Conservation (phyloP, 2,329 filamentous ascomycete species). For the Cytospora leucostoma region DNA sequence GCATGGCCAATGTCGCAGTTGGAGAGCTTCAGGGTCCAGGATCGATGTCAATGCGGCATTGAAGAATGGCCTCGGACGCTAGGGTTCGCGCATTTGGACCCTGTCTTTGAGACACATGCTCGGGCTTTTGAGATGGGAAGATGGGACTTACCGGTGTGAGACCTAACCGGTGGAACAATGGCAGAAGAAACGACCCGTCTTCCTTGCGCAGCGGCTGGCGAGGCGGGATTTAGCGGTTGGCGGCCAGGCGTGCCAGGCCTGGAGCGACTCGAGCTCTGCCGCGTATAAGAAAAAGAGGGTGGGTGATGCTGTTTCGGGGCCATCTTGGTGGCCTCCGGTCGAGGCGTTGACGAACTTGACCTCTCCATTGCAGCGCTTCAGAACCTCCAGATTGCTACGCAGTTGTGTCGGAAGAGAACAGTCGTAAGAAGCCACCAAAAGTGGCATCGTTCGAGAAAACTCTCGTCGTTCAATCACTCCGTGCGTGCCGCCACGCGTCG, state of each 20-base stretch:
- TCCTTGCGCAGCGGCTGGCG: constrained; percentile 1
- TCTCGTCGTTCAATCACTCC: background rate
- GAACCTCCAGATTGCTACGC: background rate
- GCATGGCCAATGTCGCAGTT: background rate
- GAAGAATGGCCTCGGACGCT: constrained; percentile 8
- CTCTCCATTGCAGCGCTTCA: background rate
- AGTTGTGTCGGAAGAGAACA: background rate
- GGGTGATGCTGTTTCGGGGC: background rate
- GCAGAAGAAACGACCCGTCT: constrained; percentile 16
- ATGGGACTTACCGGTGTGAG: constrained; percentile 18
- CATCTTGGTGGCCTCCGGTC: background rate
- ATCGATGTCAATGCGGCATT: background rate
- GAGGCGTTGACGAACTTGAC: background rate
- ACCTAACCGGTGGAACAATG: constrained; percentile 4
- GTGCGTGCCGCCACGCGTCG: constrained; percentile 1
- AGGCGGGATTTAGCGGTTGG: background rate
- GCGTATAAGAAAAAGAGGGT: background rate
- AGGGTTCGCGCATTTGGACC: background rate
- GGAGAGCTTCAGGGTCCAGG: background rate
- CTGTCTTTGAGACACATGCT: background rate
- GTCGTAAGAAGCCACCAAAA: background rate
- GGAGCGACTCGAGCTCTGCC: background rate
- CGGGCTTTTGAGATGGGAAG: background rate
- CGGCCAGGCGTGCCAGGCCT: background rate
- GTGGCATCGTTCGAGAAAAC: background rate